Evolutionary conservation across 768 basidiomycete genomes (phyloP).

Genomic region (Tricholoma hemisulphureum): DNA sequence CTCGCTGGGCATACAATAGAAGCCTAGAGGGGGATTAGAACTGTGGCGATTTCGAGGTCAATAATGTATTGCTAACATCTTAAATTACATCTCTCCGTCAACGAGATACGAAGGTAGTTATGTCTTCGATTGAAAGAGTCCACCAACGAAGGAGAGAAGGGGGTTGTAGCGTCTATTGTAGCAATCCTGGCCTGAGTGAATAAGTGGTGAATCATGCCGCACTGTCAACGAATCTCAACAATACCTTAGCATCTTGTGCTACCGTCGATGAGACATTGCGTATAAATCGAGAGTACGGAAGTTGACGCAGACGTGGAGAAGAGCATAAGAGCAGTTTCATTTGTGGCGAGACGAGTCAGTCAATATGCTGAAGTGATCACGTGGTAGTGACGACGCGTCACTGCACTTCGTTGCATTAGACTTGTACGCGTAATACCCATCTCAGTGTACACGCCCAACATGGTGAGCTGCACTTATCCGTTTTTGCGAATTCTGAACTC

Average conservation of each 20-base stretch:
- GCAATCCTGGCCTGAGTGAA: constrained; percentile 54
- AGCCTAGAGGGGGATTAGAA: constrained; percentile 49
- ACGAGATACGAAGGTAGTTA: constrained; percentile 84
- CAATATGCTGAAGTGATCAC: constrained; percentile 21
- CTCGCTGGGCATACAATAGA: constrained; percentile 88
- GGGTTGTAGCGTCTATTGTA: constrained; percentile 45
- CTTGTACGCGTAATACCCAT: constrained; percentile 29
- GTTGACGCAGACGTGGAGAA: not conserved
- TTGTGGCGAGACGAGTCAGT: not conserved
- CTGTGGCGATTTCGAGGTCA: not conserved
- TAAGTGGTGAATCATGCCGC: not conserved
- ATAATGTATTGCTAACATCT: constrained; percentile 52
- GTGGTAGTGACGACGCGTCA: constrained; percentile 46
- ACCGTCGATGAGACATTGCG: not conserved
- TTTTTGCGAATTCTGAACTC: constrained; percentile 10
- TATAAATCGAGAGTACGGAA: not conserved
- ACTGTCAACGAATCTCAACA: not conserved
- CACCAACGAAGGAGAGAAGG: constrained; percentile 54
- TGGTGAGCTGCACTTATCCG: constrained; percentile 32
- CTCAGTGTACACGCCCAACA: constrained; percentile 27
- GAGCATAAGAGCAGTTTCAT: not conserved
- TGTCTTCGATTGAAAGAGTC: constrained; percentile 70
- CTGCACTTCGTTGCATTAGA: constrained; percentile 16
- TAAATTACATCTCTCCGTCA: constrained; percentile 86
- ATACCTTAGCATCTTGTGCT: constrained; percentile 16